Conservation (phyloP, 805 yeast species). For the Brettanomyces nanus region DNA sequence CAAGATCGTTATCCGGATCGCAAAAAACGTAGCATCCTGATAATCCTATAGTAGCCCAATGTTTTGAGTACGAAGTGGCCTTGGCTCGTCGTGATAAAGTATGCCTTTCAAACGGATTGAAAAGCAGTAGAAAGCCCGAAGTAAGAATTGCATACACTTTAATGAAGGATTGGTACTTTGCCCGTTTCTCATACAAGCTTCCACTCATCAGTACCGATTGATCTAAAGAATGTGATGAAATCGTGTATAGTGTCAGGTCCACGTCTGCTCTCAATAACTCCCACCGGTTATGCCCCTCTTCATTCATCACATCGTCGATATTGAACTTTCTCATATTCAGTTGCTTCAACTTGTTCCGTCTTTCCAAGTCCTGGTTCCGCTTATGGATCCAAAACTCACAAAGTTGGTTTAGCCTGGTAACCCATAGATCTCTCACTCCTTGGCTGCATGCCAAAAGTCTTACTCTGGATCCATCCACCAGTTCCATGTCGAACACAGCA, state of each 20-base stretch:
- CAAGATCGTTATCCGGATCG: conserved; percentile 51
- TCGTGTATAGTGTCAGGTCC: conserved; percentile 44
- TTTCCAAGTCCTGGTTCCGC: conserved; percentile 31
- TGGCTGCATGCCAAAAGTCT: conserved; percentile 49
- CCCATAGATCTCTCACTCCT: conserved; percentile 56
- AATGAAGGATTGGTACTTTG: conserved; percentile 59
- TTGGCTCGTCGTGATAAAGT: conserved; percentile 33
- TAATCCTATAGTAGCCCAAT: conserved; percentile 53
- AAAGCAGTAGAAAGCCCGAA: conserved; percentile 63
- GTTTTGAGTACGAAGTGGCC: conserved; percentile 41
- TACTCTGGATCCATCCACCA: conserved; percentile 37
- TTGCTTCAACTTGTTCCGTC: conserved; percentile 30
- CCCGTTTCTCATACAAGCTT: conserved; percentile 56
- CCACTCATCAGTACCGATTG: conserved; percentile 61
- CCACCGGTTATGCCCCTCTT: conserved; percentile 38
- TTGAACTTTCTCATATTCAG: conserved; percentile 39
- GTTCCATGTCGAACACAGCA: conserved; percentile 44
- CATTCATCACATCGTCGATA: conserved; percentile 47
- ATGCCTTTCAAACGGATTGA: conserved; percentile 40
- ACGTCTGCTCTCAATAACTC: conserved; percentile 44
- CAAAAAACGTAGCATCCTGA: conserved; percentile 68
- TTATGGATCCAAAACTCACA: conserved; percentile 53
- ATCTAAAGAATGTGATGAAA: conserved; percentile 50
- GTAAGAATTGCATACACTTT: conserved; percentile 55
- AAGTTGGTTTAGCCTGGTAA: conserved; percentile 36